These are phyloP conservation scores for Plasmodium blacklocki DNA, from an alignment of 169 alveolate genomes.

Conservation along the genomic window DNA sequence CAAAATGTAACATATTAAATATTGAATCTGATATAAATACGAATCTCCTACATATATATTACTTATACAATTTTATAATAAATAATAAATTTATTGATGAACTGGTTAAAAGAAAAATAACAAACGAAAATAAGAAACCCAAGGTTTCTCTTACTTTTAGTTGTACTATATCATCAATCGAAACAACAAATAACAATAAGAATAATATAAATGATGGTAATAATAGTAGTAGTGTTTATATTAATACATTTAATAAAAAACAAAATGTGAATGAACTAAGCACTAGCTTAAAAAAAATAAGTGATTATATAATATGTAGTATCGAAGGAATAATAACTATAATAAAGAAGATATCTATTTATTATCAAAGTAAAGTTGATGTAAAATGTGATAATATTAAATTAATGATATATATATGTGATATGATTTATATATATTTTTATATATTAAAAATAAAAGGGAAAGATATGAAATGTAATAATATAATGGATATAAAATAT, in stretches of 20 bases:
- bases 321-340: conserved; percentile 38
- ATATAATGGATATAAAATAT: conserved; percentile 13
- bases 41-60: conserved; percentile 16
- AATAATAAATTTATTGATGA: conserved; percentile 17
- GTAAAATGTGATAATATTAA: neutral
- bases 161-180: neutral
- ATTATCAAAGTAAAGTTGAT: neutral
- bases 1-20: neutral
- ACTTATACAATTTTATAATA: conserved; percentile 39
- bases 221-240: neutral
- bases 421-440: conserved; percentile 45
- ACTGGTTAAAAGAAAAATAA: conserved; percentile 4
- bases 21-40: neutral
- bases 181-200: neutral
- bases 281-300: conserved; percentile 8
- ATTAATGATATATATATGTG: conserved; percentile 39
- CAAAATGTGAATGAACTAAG: neutral
- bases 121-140: neutral
- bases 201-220: neutral
- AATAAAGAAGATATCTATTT: conserved; percentile 3
- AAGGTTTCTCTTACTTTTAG: too few relatives aligned
- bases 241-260: neutral
- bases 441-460: conserved; percentile 37
- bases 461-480: conserved; percentile 2
- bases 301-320: conserved; percentile 33